Evolutionary conservation across 1,139 yeast genomes (phyloP).

Genomic region (Lodderomyces parapsilosis): DNA sequence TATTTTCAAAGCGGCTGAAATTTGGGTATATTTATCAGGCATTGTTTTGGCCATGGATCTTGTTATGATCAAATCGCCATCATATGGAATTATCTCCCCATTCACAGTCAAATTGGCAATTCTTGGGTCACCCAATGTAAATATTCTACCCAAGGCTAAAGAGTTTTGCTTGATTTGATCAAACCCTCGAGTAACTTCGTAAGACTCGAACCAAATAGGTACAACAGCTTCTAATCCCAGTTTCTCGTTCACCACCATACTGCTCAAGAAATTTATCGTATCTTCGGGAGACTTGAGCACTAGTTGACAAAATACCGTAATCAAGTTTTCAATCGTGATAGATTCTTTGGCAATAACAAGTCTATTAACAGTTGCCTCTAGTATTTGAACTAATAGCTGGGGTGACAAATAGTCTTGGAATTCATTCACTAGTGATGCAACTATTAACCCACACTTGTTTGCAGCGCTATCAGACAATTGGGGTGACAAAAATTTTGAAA

Average conservation of each 20-base stretch:
- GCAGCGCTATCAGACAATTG: conserved; percentile 78
- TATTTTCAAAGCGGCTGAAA: conserved; percentile 72
- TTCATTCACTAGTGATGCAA: conserved; percentile 61
- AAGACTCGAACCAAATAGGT: conserved; percentile 80
- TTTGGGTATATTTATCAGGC: conserved; percentile 62
- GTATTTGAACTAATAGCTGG: conserved; percentile 54
- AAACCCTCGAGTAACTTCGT: conserved; percentile 78
- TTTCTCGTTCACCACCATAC: conserved; percentile 13
- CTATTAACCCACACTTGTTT: conserved; percentile 66
- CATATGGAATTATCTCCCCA: conserved; percentile 72
- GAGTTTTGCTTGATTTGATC: conserved; percentile 71
- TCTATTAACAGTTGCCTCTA: conserved; percentile 72
- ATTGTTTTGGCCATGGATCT: conserved; percentile 77
- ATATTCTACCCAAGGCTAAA: conserved; percentile 67
- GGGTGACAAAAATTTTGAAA: conserved; percentile 72
- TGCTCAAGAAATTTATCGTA: conserved; percentile 55
- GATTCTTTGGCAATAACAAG: conserved; percentile 65
- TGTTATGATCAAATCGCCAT: conserved; percentile 67
- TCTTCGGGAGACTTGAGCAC: conserved; percentile 59
- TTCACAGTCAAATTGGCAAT: conserved; percentile 58
- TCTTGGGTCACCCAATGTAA: conserved; percentile 54
- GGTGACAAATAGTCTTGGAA: conserved; percentile 52
- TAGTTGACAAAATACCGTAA: conserved; percentile 74
- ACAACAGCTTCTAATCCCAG: conserved; percentile 25
- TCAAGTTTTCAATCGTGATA: conserved; percentile 71